Base-by-base conservation (phyloP, 2,329 filamentous ascomycete genomes). In the Aspergillus felis region DNA sequence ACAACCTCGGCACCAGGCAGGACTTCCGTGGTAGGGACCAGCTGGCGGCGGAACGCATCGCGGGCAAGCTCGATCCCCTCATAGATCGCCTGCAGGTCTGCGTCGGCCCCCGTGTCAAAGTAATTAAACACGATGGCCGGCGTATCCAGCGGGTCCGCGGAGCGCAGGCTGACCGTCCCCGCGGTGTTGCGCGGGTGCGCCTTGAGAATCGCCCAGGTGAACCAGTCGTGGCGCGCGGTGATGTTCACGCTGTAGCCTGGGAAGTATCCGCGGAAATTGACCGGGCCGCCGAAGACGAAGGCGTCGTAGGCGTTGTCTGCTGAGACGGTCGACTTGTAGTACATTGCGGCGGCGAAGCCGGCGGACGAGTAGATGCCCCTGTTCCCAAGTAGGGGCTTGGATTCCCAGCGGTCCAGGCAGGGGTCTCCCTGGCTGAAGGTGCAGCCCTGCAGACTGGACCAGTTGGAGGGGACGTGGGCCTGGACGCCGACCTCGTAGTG, bases 121-220 rank as follows among this genome's bases (percentile, higher is more conserved):
- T 81, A 87, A 70, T 85, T 83, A 75, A 86, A 88, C 51, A 77
- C 76, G 62, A 90, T 87, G 5, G 81, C 70, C 0, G 88, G 88
- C 3, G 79, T 75, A 54, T 89, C 87, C 0, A 83, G 81, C 0
- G 88, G 87, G 66, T 90, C 82, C 0, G 81, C 73, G 0, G 84
- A 86, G 17, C 76, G 77, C 4, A 91, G 81, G 3, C 72, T 80
- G 3, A 91, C 87, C 1, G 79, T 82, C 8, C 88, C 88, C 5
- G 81, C 82, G 1, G 71, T 72, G 68, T 90, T 89, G 53, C 83
- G 81, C 0, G 86, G 81, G 64, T 87, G 86, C 0, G 82, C 81
- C 71, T 88, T 87, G 54, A 90, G 54, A 74, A 78, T 4, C 57
- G 65, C 72, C 79, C 79, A 82, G 12, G 75, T 74, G 56, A 68